phyloP scores from a whole-genome alignment of 495 filamentous ascomycete genomes.

The Xylaria flabelliformis region DNA sequence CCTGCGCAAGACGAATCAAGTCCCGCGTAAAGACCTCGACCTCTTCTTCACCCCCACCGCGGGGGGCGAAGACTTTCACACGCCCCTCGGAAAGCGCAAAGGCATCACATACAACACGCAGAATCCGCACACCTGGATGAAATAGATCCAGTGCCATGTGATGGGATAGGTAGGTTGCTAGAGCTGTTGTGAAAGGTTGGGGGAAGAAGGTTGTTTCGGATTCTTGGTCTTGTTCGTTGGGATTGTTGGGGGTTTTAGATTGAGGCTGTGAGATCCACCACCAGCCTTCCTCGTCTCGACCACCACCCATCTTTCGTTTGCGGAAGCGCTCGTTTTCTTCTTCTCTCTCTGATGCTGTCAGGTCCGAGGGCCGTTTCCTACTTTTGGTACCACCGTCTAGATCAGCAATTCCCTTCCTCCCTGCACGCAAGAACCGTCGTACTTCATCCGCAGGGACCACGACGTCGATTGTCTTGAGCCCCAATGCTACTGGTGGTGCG shows the following conservation, averaged over 20 bases:
- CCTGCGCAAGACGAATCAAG: conserved; percentile 29
- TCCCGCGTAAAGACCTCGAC: conserved; percentile 33
- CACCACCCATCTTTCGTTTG: conserved; percentile 46
- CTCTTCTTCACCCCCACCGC: background rate
- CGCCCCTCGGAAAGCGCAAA: conserved; percentile 53
- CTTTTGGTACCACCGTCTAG: conserved; percentile 5
- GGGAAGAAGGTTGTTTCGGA: background rate
- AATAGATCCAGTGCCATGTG: conserved; percentile 52
- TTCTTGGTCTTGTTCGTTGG: background rate
- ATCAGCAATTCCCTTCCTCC: background rate
- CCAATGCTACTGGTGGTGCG: conserved; percentile 25
- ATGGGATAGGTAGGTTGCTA: conserved; percentile 48
- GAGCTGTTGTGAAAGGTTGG: conserved; percentile 53
- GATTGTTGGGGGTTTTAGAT: conserved; percentile 1
- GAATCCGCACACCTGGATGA: conserved; percentile 51
- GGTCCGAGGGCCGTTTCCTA: conserved; percentile 22
- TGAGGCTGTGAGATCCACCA: conserved; percentile 42
- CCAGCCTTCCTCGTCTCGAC: conserved; percentile 54
- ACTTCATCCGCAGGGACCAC: conserved; percentile 48
- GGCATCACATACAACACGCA: conserved; percentile 51
- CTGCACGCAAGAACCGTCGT: conserved; percentile 38
- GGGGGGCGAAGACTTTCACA: conserved; percentile 49
- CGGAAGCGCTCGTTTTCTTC: conserved; percentile 37
- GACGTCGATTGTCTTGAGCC: conserved; percentile 51
- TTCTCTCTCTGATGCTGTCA: conserved; percentile 23